phyloP scores from a whole-genome alignment of 768 basidiomycete species.

The Russula earlei region DNA sequence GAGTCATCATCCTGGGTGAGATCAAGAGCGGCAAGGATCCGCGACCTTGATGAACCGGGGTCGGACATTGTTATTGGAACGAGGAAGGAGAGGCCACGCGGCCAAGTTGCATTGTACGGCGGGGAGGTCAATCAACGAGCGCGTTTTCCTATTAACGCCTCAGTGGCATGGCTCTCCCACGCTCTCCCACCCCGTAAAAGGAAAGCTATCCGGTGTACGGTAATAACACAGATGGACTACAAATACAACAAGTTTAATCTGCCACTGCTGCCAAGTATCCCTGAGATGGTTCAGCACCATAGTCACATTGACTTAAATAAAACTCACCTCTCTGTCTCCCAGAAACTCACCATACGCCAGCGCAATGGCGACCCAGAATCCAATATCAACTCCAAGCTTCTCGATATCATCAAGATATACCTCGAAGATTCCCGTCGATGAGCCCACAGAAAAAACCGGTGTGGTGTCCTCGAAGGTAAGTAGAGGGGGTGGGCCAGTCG shows the following conservation, averaged over 20 bases:
- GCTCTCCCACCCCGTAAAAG: background rate
- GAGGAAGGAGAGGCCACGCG: background rate
- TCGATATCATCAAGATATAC: slow-evolving; percentile 47
- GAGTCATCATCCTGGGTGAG: background rate
- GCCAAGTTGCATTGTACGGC: too few species aligned
- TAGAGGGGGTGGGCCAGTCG: slow-evolving; percentile 35
- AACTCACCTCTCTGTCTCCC: slow-evolving; percentile 63
- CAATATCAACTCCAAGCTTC: slow-evolving; percentile 58
- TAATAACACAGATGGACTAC: too few species aligned
- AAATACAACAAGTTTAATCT: slow-evolving; percentile 21
- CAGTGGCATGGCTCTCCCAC: background rate
- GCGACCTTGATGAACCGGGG: slow-evolving; percentile 11
- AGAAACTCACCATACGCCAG: slow-evolving; percentile 72
- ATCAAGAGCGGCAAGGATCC: slow-evolving; percentile 19
- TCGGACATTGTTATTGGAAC: background rate
- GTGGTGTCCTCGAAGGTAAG: slow-evolving; percentile 67
- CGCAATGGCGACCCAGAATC: slow-evolving; percentile 70
- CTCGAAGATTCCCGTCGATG: slow-evolving; percentile 54
- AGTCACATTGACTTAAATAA: background rate
- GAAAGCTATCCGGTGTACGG: background rate
- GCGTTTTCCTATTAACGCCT: background rate
- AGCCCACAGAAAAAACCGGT: slow-evolving; percentile 49
- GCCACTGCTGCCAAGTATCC: slow-evolving; percentile 27
- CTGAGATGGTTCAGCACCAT: slow-evolving; percentile 18
- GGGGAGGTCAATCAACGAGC: too few species aligned